Percentiles rank a stretch among this genome's conserved stretches.
Evolutionary conservation across 2,329 filamentous ascomycete species (phyloP).

Genomic region (Grosmannia penicillata): DNA sequence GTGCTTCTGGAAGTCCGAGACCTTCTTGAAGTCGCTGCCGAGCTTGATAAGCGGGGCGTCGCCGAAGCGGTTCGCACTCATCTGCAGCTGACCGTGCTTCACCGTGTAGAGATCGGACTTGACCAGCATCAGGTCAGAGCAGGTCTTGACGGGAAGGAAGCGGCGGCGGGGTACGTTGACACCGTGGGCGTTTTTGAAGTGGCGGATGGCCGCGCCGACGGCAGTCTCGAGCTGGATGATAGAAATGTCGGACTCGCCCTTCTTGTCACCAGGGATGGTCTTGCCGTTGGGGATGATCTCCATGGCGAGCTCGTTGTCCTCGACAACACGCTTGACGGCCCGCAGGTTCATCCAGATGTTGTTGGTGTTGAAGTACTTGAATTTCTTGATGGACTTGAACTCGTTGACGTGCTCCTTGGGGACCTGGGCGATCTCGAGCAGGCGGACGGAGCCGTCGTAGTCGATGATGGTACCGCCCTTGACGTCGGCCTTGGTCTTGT

Average conservation of each 20-base stretch:
- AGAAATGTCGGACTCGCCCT: constrained; percentile 95
- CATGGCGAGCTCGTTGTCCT: constrained; percentile 97
- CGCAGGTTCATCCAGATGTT: constrained; percentile 99
- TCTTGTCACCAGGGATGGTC: constrained; percentile 96
- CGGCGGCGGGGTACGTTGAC: constrained; percentile 96
- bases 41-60: constrained; percentile 98
- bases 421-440: constrained; percentile 97
- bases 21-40: constrained; percentile 99
- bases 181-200: constrained; percentile 97
- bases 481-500: constrained; percentile 99
- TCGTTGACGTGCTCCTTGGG: constrained; percentile 99
- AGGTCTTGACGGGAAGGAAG: constrained; percentile 99
- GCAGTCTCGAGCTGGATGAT: constrained; percentile 98
- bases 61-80: constrained; percentile 92
- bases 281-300: constrained; percentile 99
- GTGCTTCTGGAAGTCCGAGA: constrained; percentile 86
- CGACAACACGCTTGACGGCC: constrained; percentile 95
- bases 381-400: constrained; percentile 99
- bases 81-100: constrained; percentile 94
- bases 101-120: constrained; percentile 98
- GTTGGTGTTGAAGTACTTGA: constrained; percentile 99
- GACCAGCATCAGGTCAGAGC: constrained; percentile 98
- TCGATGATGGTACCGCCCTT: constrained; percentile 99
- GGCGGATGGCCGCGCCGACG: constrained; percentile 93
- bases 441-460: constrained; percentile 90